Evolutionary conservation across 352 stramenopile genomes (phyloP).

Genomic region (Phytopythium vexans): DNA sequence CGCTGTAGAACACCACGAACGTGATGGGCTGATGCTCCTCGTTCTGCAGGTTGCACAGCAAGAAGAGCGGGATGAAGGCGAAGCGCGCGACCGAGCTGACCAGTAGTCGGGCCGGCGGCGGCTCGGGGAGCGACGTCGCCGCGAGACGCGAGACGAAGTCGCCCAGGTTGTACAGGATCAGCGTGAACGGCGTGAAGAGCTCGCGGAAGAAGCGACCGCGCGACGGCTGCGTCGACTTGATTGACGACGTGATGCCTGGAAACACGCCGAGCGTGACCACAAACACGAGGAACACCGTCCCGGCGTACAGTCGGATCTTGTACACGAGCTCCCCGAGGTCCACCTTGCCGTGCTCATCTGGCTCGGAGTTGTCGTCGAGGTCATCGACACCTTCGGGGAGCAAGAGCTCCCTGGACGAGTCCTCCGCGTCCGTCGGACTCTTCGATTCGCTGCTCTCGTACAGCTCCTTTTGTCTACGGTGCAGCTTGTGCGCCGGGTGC

Average conservation of each 20-base stretch:
- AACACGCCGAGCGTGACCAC: conserved; percentile 76
- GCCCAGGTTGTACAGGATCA: conserved; percentile 77
- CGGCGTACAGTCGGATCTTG: conserved; percentile 60
- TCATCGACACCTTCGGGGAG: conserved; percentile 16
- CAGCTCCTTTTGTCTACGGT: conserved; percentile 8
- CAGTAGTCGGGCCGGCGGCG: conserved; percentile 36
- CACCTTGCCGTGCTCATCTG: conserved; percentile 17
- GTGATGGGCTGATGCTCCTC: conserved; percentile 63
- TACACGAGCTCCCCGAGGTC: conserved; percentile 50
- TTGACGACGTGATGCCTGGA: conserved; percentile 68
- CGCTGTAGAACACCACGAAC: conserved; percentile 68
- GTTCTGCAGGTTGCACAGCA: conserved; percentile 78
- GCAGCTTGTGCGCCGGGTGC: conserved; percentile 20
- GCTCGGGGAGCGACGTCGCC: conserved; percentile 30
- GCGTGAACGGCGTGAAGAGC: conserved; percentile 71
- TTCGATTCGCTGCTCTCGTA: conserved; percentile 17
- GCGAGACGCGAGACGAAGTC: conserved; percentile 67
- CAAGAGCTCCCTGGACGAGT: conserved; percentile 26
- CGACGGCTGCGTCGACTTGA: conserved; percentile 48
- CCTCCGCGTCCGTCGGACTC: conserved; percentile 32
- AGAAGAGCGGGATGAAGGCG: conserved; percentile 61
- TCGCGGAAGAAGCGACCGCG: conserved; percentile 49
- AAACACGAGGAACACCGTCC: conserved; percentile 72
- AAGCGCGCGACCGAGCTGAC: conserved; percentile 35
- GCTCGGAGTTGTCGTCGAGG: conserved; percentile 3